phyloP scores from a whole-genome alignment of 768 basidiomycete species.

The Mycena filopes region DNA sequence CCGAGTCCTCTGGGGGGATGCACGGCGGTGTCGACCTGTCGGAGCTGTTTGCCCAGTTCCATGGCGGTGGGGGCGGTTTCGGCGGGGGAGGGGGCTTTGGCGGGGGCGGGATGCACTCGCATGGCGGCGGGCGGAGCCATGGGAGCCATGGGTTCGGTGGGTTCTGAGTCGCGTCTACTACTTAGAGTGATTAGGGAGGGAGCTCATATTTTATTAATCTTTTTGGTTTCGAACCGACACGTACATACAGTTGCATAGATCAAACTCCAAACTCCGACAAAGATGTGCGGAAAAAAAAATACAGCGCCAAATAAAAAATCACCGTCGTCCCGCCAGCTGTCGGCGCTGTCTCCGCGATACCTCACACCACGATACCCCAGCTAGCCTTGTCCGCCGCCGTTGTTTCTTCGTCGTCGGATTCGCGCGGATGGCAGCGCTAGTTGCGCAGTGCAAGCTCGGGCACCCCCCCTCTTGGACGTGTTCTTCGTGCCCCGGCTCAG shows the following conservation, averaged over 20 bases:
- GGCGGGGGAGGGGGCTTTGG: slow-evolving; percentile 36
- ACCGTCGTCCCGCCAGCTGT: too few relatives aligned
- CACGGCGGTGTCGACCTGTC: slow-evolving; percentile 65
- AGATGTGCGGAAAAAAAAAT: too few relatives aligned
- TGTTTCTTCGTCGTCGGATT: background rate
- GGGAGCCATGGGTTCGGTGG: slow-evolving; percentile 16
- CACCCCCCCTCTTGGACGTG: slow-evolving; percentile 22
- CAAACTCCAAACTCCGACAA: too few relatives aligned
- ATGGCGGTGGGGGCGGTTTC: slow-evolving; percentile 42
- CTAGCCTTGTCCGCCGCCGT: background rate
- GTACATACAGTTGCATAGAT: too few relatives aligned
- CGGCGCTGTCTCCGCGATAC: background rate
- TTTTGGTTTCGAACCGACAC: too few relatives aligned
- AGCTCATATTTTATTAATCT: too few relatives aligned
- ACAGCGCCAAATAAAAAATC: too few relatives aligned
- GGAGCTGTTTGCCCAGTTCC: slow-evolving; percentile 73
- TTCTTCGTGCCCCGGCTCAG: slow-evolving; percentile 10
- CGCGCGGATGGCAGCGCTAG: slow-evolving; percentile 11
- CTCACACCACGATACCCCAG: background rate
- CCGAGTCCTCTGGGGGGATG: slow-evolving; percentile 52
- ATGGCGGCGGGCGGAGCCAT: slow-evolving; percentile 16
- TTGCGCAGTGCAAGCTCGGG: slow-evolving; percentile 3
- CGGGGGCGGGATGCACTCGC: slow-evolving; percentile 14
- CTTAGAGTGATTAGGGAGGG: too few relatives aligned
- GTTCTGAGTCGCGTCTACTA: slow-evolving; percentile 15